Evolutionary conservation across 352 stramenopile species (phyloP), one percentile per base, ranked within the genome.

Genomic region (Elongisporangium anandrum): DNA sequence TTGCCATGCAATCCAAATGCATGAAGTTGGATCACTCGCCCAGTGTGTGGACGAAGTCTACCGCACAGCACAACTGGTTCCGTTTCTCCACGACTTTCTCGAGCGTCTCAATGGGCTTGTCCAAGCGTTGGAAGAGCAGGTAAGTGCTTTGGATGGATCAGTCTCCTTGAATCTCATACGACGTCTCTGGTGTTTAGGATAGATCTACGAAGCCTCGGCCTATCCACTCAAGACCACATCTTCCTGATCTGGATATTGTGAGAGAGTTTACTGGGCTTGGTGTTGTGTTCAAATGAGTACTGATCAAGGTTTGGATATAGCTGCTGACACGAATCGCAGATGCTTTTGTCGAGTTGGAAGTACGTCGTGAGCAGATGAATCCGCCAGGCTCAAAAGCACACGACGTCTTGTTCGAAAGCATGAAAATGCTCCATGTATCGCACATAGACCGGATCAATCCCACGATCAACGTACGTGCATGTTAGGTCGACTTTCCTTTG

Each of bases 331-430:
- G 67, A 54, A 57, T 79, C 2, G 56, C 68, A 13, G 75, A 81
- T 55, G 41, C 77, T 0, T 59, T 81, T n/a, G 66, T 77, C n/a
- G 75, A 82, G 61, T 56, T 82, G 13, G 65, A 80, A 24, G 72
- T 69, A 20, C 62, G 68, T 0, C 68, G 75, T 45, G 65, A 85
- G 12, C 73, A 85, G 49, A 80, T 81, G 68, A 73, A 70, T 49
- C 73, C 75, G 10, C 75, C 75, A 17, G 68, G 72, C 10, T 73
- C 74, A 12, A 77, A 68, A 66, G 70, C 66, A 15, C 61, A 80
- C 19, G 56, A 67, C 20, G 57, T 79, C 16, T 19, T 82, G 19
- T 47, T 80, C 3, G 56, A 64, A 19, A 76, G 54, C 56, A 85
- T 82, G 75, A 75, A 71, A 20, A 47, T 78, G 38, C 65, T 85